Percentiles rank a stretch among this genome's conserved stretches.
Evolutionary conservation across 192 early-diverging fungal genomes (phyloP).

Genomic region (Coemansia sp.): DNA sequence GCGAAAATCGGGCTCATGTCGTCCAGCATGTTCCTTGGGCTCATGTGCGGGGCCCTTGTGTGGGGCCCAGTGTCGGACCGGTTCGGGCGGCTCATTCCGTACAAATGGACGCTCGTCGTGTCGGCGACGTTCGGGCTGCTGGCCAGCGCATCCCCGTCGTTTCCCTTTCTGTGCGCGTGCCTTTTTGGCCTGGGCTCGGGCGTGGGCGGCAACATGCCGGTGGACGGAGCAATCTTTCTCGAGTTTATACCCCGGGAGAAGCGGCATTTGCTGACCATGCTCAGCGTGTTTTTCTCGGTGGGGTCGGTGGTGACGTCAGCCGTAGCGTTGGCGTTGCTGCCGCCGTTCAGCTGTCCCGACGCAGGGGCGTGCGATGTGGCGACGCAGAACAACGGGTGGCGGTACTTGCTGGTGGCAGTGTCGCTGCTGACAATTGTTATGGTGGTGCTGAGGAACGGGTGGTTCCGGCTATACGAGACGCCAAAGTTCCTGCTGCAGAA

Average conservation of each 20-base stretch:
- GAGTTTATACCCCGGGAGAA: slow-evolving; percentile 79
- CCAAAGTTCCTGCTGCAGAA: slow-evolving; percentile 76
- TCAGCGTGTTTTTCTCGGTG: slow-evolving; percentile 82
- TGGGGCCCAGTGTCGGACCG: slow-evolving; percentile 77
- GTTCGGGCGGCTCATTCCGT: slow-evolving; percentile 71
- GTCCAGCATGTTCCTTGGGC: slow-evolving; percentile 69
- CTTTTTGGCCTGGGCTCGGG: slow-evolving; percentile 73
- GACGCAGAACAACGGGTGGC: slow-evolving; percentile 74
- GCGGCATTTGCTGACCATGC: slow-evolving; percentile 76
- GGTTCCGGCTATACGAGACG: slow-evolving; percentile 70
- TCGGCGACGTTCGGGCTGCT: slow-evolving; percentile 68
- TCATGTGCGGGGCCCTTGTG: slow-evolving; percentile 78
- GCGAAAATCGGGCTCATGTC: slow-evolving; percentile 64
- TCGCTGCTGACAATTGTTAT: slow-evolving; percentile 64
- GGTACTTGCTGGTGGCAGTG: slow-evolving; percentile 65
- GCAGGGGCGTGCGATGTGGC: slow-evolving; percentile 53
- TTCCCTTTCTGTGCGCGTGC: slow-evolving; percentile 59
- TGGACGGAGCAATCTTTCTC: slow-evolving; percentile 75
- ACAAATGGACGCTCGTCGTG: slow-evolving; percentile 71
- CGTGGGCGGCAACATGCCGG: slow-evolving; percentile 64
- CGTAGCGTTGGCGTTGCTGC: slow-evolving; percentile 64
- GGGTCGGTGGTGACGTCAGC: slow-evolving; percentile 72
- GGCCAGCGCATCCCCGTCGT: slow-evolving; percentile 65
- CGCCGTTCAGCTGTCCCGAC: slow-evolving; percentile 65
- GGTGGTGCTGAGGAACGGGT: slow-evolving; percentile 65